Conservation (phyloP, 345 rosid species). For the Corchorus olitorius region DNA sequence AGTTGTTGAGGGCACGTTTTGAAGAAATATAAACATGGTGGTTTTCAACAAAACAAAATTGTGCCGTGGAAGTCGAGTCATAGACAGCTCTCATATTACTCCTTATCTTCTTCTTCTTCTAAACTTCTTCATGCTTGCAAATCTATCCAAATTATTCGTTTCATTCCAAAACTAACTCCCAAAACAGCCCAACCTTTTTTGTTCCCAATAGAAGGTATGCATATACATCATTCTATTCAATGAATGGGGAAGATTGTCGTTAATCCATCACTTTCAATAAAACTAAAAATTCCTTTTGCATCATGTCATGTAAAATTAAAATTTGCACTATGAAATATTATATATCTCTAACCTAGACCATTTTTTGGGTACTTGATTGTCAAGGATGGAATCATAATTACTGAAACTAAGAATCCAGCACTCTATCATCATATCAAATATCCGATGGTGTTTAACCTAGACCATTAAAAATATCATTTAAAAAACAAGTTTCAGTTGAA, state of each 20-base stretch:
- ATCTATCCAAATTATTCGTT: background rate
- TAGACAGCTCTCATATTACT: background rate
- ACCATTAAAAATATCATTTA: too few relatives aligned
- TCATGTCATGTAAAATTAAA: too few relatives aligned
- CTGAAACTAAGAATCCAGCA: too few relatives aligned
- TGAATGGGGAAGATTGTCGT: background rate
- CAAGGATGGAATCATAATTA: too few relatives aligned
- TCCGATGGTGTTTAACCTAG: too few relatives aligned
- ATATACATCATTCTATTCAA: background rate
- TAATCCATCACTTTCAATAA: background rate
- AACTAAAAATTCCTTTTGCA: background rate
- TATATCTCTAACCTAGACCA: too few relatives aligned
- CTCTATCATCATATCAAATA: too few relatives aligned
- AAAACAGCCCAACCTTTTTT: background rate
- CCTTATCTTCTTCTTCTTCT: too few relatives aligned
- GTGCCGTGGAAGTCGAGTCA: conserved; percentile 17
- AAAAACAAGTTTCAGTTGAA: too few relatives aligned
- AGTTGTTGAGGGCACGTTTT: conserved; percentile 7
- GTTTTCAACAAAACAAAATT: background rate
- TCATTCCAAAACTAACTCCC: background rate
- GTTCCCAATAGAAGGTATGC: background rate
- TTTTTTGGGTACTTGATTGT: too few relatives aligned
- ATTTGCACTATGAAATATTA: too few relatives aligned
- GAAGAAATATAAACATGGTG: too few relatives aligned
- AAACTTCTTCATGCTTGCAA: background rate